Conservation (phyloP, 805 yeast species). For the Candida stauntonica region DNA sequence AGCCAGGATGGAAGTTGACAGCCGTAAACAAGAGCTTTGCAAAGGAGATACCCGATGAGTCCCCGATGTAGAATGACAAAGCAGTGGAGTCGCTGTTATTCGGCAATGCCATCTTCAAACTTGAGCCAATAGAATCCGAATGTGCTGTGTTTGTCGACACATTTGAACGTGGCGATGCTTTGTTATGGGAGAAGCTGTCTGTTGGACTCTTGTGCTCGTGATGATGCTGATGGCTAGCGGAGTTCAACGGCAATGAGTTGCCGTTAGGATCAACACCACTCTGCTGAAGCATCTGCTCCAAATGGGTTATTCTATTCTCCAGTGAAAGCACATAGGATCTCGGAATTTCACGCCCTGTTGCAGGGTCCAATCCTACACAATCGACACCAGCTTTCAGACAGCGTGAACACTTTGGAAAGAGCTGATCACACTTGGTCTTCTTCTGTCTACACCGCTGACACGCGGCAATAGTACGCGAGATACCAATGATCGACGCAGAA, state of each 20-base stretch:
- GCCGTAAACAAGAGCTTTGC: conserved; percentile 78
- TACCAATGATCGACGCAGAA: conserved; percentile 32
- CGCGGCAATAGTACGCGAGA: conserved; percentile 70
- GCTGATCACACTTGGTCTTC: conserved; percentile 60
- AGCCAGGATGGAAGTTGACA: conserved; percentile 48
- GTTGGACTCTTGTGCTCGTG: conserved; percentile 4
- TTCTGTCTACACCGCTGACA: conserved; percentile 78
- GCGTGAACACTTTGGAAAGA: conserved; percentile 50
- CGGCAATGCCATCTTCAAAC: conserved; percentile 18
- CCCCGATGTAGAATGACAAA: conserved; percentile 38
- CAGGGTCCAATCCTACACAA: conserved; percentile 83
- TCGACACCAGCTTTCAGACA: conserved; percentile 60
- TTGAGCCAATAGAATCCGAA: conserved; percentile 21
- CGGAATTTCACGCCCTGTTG: conserved; percentile 83
- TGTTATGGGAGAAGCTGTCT: conserved; percentile 1
- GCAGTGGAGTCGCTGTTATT: conserved; percentile 14
- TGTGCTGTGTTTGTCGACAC: conserved; percentile 5
- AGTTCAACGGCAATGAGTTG: conserved; percentile 1
- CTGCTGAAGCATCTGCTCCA: conserved; percentile 47
- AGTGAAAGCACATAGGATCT: conserved; percentile 70
- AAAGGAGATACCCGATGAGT: conserved; percentile 62
- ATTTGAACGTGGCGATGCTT: conserved; percentile 6
- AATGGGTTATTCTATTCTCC: conserved; percentile 57
- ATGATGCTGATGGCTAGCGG: background rate
- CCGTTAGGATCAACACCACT: conserved; percentile 37